phyloP scores from a whole-genome alignment of 2,329 filamentous ascomycete species.

The Botrytis sinoallii region DNA sequence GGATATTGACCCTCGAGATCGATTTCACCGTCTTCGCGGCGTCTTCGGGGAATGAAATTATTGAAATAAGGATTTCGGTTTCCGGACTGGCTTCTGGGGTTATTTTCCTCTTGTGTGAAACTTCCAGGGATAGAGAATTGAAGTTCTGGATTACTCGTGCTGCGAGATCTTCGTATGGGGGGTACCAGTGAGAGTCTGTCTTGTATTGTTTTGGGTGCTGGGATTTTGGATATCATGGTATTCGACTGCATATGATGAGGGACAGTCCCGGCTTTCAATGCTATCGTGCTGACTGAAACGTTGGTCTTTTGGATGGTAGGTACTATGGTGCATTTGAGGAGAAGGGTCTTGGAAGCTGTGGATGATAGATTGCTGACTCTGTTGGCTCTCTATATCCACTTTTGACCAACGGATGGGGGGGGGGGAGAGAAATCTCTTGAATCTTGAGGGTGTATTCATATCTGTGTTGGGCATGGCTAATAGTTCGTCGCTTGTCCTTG shows the following conservation, averaged over 20 bases:
- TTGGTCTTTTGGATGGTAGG: background rate
- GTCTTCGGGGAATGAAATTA: background rate
- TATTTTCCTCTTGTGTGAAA: background rate
- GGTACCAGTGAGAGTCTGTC: fast-evolving
- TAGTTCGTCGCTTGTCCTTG: background rate
- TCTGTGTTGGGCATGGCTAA: background rate
- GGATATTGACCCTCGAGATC: background rate
- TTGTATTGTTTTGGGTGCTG: background rate
- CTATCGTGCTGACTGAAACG: fast-evolving
- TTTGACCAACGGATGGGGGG: background rate
- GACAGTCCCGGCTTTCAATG: fast-evolving
- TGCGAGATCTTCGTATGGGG: too few relatives aligned
- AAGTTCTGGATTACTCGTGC: background rate
- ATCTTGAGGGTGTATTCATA: background rate
- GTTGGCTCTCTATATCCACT: background rate
- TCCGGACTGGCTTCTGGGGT: background rate
- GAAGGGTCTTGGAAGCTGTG: background rate
- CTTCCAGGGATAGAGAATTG: background rate
- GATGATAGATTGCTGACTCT: background rate
- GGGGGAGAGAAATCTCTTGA: background rate
- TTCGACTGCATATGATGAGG: background rate
- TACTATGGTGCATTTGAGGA: background rate
- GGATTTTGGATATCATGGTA: background rate
- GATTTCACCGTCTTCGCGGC: background rate
- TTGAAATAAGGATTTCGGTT: background rate